A percentile compares a stretch with the other conserved stretches of the same genome.
Conservation (phyloP, 345 rosid species). For the Citrus sp. region DNA sequence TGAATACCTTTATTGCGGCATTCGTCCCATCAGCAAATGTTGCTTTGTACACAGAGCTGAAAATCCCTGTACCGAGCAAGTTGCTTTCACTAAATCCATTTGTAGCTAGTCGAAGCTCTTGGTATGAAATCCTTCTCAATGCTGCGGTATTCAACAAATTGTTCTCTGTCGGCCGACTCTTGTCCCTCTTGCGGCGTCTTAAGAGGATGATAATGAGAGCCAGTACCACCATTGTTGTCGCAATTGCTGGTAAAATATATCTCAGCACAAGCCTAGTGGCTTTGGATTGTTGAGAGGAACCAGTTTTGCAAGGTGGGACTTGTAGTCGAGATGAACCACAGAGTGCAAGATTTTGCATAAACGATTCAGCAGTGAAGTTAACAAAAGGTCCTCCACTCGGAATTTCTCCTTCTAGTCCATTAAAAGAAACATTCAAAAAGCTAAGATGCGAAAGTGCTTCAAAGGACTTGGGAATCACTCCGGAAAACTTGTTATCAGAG, state of each 20-base stretch:
- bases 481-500: background rate
- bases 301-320: constrained; percentile 1
- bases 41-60: no score
- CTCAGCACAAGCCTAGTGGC: background rate
- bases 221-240: background rate
- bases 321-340: constrained; percentile 1
- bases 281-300: background rate
- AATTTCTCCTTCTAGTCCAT: background rate
- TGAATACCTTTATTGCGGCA: no score
- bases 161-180: no score
- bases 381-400: constrained; percentile 8
- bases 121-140: no score
- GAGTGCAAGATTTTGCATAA: background rate
- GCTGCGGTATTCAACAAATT: no score
- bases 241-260: constrained; percentile 1
- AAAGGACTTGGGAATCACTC: constrained; percentile 17
- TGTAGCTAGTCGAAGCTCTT: no score
- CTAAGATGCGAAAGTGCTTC: background rate
- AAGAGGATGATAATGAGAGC: background rate
- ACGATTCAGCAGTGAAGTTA: background rate
- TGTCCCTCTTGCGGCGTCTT: no score
- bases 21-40: no score
- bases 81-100: no score
- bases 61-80: no score
- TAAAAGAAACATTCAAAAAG: background rate